Base-by-base conservation (phyloP, 2,329 filamentous ascomycete genomes). In the Penicillium sp. region DNA sequence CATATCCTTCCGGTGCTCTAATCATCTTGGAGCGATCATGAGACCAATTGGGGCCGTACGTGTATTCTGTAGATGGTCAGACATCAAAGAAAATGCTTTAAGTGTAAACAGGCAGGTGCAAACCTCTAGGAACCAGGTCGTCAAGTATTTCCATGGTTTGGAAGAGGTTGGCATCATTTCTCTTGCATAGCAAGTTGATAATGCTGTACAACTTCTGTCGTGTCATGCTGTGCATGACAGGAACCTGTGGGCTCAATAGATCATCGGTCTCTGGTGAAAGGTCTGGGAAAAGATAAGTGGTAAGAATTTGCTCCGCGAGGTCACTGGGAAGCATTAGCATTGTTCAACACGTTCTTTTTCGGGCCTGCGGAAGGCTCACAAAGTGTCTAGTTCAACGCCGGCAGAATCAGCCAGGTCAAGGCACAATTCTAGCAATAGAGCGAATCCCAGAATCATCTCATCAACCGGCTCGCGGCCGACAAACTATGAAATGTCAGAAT, bases 1-100 rank as follows among this genome's bases (percentile, higher is more conserved):
- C 81, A 60, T 94, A 94, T 14, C 88, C 89, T 47, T 86, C 86
- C 1, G 79, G 68, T 2, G 87, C 81, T 47, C 88, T 81, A n/a
- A 94, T 77, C 11, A 80, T 78, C 55, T 79, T 82, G 26, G 66
- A 67, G 21, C 83, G 75, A 35, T 91, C 86, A 46, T 86, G 31
- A 50, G 39, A 18, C 17, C 8, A 13, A 25, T 31, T 17, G 9
- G 14, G 18, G 25, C 25, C 25, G 14, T 27, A 27, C 11, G 25
- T n/a, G 11, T 7, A 27, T n/a, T 27, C 25, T 23, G 18, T 27
- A 38, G 67, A 59, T 27, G 11, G 11, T n/a, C 4, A 7, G 25
- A n/a, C 10, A 27, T 9, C 11, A 27, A 27, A 27, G 11, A n/a
- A 27, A 9, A 27, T 27, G 4, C 25, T 6, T 6, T n/a, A 6